Evolutionary conservation across 805 yeast genomes (phyloP).

Genomic region (Candida ponderosae): DNA sequence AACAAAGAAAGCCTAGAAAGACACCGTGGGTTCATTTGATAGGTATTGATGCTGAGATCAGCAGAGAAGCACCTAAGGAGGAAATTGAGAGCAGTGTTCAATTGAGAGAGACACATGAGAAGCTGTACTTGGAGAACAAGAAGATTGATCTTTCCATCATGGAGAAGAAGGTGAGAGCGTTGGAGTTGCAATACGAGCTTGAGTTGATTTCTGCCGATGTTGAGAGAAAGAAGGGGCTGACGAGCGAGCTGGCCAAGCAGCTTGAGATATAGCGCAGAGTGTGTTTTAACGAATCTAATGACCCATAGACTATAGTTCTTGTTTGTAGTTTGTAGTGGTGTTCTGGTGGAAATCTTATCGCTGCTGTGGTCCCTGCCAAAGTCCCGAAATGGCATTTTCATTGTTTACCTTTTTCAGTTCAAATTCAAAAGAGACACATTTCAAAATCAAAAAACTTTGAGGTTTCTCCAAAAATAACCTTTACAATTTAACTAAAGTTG

Average conservation of each 20-base stretch:
- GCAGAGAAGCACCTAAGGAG: background rate
- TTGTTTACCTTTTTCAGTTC: too few species aligned
- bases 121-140: conserved; percentile 13
- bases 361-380: too few species aligned
- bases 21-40: conserved; percentile 11
- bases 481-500: too few species aligned
- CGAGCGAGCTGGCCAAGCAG: conserved; percentile 27
- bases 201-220: conserved; percentile 19
- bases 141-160: conserved; percentile 17
- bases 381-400: too few species aligned
- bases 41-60: conserved; percentile 2
- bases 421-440: too few species aligned
- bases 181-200: conserved; percentile 19
- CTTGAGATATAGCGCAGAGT: conserved; percentile 8
- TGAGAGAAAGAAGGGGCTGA: conserved; percentile 21
- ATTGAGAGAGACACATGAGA: conserved; percentile 7
- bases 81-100: background rate
- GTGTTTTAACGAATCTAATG: background rate
- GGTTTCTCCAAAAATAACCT: too few species aligned
- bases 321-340: too few species aligned
- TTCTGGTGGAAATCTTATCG: too few species aligned
- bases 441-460: too few species aligned
- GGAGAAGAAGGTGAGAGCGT: conserved; percentile 12
- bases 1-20: background rate
- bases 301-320: background rate